A percentile compares a stretch with the other conserved stretches of the same genome.
Conservation (phyloP, 2,329 filamentous ascomycete species). For the Alternaria brassicicola region DNA sequence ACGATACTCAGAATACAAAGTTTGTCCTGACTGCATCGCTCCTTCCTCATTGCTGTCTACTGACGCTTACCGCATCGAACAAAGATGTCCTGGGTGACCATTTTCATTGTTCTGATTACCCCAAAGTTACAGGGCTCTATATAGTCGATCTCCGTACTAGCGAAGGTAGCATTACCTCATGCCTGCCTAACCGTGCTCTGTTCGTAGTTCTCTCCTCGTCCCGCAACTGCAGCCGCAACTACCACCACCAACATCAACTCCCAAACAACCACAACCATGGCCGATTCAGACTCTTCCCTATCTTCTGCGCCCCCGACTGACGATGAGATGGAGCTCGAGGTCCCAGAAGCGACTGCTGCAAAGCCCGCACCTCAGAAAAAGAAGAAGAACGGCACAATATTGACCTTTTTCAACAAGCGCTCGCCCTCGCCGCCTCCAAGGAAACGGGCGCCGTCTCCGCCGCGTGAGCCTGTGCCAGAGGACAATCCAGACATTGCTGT, state of each 20-base stretch:
- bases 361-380: conserved; percentile 37
- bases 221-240: conserved; percentile 23
- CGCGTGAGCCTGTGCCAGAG: conserved; percentile 86
- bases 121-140: conserved; percentile 20
- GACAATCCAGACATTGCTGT: conserved; percentile 94
- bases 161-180: conserved; percentile 47
- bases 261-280: conserved; percentile 51
- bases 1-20: background rate
- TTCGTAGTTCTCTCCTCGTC: conserved; percentile 31
- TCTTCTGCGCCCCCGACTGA: conserved; percentile 66
- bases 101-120: conserved; percentile 6
- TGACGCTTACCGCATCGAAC: background rate
- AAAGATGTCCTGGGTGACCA: background rate
- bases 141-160: conserved; percentile 35
- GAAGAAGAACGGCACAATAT: conserved; percentile 44
- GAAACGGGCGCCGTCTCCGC: conserved; percentile 85
- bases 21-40: background rate
- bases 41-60: background rate
- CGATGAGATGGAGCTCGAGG: conserved; percentile 56
- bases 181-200: conserved; percentile 38
- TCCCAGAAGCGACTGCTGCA: conserved; percentile 29
- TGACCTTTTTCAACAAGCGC: conserved; percentile 49
- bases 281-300: conserved; percentile 62
- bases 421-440: conserved; percentile 59
- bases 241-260: conserved; percentile 29